phyloP scores from a whole-genome alignment of 169 alveolate species.

The Cryptosporidium sp. region DNA sequence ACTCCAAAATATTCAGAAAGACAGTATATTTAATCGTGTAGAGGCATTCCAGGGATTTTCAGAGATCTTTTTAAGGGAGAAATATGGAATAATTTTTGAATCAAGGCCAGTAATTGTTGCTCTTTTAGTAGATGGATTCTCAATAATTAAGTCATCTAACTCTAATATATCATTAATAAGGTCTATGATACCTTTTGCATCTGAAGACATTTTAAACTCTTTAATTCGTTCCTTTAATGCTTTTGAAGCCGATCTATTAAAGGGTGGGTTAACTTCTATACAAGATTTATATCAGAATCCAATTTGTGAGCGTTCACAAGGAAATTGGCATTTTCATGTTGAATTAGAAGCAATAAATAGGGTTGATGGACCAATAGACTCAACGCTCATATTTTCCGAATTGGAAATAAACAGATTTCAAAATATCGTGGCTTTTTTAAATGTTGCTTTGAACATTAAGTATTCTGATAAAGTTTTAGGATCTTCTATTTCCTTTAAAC shows the following conservation, averaged over 20 bases:
- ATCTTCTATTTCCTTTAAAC: slow-evolving; percentile 13
- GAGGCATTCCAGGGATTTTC: slow-evolving; percentile 42
- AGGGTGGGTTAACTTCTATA: slow-evolving; percentile 19
- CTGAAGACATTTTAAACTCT: background rate
- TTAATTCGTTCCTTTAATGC: slow-evolving; percentile 4
- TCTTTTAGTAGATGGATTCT: slow-evolving; percentile 10
- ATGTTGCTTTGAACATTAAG: slow-evolving; percentile 14
- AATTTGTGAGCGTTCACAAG: slow-evolving; percentile 10
- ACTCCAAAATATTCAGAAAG: background rate
- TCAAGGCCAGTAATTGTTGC: slow-evolving; percentile 7
- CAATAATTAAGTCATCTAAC: slow-evolving; percentile 12
- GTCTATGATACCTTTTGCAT: slow-evolving; percentile 35
- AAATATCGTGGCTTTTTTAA: slow-evolving; percentile 48
- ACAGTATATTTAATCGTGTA: background rate
- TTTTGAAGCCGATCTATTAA: slow-evolving; percentile 10
- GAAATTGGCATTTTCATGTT: slow-evolving; percentile 27
- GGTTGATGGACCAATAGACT: background rate
- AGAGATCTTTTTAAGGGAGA: slow-evolving; percentile 28
- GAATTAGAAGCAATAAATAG: background rate
- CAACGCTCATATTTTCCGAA: slow-evolving; percentile 4
- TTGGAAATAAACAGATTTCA: slow-evolving; percentile 32
- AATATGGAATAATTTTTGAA: slow-evolving; percentile 45
- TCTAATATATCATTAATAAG: slow-evolving; percentile 3
- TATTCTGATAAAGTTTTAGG: slow-evolving; percentile 26
- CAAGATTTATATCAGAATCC: slow-evolving; percentile 17